Percentiles rank a stretch among this genome's conserved stretches.
These are phyloP conservation scores for Melaleuca alternifolia DNA, from an alignment of 345 rosid species.

Conservation along the genomic window DNA sequence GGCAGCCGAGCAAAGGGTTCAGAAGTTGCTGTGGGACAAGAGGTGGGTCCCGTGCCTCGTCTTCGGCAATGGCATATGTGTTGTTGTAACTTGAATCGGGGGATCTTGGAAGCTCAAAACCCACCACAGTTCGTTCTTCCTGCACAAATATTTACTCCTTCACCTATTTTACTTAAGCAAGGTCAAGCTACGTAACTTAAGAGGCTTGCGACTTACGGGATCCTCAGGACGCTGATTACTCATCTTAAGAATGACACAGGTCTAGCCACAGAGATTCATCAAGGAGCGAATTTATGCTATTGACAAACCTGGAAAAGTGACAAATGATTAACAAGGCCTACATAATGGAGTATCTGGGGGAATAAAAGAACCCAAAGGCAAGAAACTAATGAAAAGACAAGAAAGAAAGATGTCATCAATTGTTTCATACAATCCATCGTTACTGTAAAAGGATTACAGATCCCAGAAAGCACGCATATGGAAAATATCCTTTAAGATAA, in stretches of 20 bases:
- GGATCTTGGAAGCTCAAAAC: constrained; percentile 83
- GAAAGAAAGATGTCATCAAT: neutral
- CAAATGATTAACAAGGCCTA: neutral
- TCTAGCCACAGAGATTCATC: constrained; percentile 11
- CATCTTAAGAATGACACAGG: constrained; percentile 31
- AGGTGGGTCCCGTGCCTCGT: constrained; percentile 90
- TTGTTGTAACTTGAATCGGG: constrained; percentile 93
- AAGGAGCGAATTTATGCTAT: constrained; percentile 6
- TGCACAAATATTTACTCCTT: constrained; percentile 11
- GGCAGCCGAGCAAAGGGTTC: constrained; percentile 44
- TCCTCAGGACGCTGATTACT: constrained; percentile 35
- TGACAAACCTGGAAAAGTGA: constrained; percentile 4
- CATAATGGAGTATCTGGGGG: neutral
- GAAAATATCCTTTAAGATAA: neutral
- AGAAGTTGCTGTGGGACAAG: constrained; percentile 70
- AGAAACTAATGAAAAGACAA: neutral
- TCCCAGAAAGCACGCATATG: neutral
- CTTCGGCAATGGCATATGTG: constrained; percentile 47
- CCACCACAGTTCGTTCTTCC: constrained; percentile 73
- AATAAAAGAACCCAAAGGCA: neutral
- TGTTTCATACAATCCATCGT: neutral
- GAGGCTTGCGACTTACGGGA: constrained; percentile 38
- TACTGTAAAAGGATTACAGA: neutral
- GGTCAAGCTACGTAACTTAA: neutral
- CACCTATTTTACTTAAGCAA: neutral